Conservation (phyloP, 169 alveolate genomes). For the Eimeria sp. region DNA sequence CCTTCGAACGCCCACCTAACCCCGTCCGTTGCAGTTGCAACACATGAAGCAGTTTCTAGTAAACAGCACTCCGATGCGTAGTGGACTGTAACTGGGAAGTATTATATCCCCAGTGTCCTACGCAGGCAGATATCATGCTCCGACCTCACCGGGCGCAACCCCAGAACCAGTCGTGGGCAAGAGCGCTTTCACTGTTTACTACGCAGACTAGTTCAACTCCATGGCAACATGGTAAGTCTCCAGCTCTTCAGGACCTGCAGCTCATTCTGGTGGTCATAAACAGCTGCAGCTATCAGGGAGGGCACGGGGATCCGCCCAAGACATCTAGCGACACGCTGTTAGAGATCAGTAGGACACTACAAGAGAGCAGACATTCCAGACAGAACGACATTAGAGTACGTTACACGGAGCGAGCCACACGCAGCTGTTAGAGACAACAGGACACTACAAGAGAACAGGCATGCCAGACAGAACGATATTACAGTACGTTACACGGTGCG, state of each 20-base stretch:
- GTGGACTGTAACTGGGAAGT: background rate
- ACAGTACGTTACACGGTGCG: too few relatives aligned
- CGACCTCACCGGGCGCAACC: background rate
- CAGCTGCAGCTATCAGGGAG: too few relatives aligned
- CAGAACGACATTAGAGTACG: background rate
- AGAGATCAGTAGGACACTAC: background rate
- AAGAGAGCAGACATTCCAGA: background rate
- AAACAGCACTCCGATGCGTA: background rate
- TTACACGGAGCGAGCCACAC: background rate
- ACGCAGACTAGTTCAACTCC: background rate
- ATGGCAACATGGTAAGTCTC: background rate
- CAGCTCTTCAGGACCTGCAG: background rate
- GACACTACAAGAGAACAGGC: background rate
- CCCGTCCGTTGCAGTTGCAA: too few relatives aligned
- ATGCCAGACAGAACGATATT: background rate
- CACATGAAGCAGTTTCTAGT: background rate
- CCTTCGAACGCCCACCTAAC: background rate
- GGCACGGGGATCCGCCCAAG: background rate
- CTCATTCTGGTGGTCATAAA: background rate
- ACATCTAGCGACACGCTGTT: background rate
- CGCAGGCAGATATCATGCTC: background rate
- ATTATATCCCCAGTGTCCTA: background rate
- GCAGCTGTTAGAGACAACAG: background rate
- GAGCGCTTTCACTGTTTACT: background rate
- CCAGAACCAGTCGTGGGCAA: background rate